phyloP scores from a whole-genome alignment of 805 yeast species.

The Starmerella gropengiesseri region DNA sequence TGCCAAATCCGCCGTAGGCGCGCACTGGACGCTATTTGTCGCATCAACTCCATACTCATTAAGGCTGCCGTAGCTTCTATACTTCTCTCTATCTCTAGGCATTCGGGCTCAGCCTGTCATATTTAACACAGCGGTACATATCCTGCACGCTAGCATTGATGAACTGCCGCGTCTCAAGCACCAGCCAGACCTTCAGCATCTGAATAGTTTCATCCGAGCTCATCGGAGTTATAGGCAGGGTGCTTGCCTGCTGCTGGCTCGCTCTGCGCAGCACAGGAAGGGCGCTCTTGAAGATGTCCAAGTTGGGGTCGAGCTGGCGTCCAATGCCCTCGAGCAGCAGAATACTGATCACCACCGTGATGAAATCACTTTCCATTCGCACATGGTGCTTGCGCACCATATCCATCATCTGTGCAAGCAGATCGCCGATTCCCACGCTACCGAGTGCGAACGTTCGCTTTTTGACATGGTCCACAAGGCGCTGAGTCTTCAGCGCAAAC shows the following conservation, averaged over 20 bases:
- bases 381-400: constrained; percentile 95
- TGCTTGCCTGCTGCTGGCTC: constrained; percentile 39
- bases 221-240: constrained; percentile 38
- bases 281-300: constrained; percentile 90
- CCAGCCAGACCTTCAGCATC: constrained; percentile 85
- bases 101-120: constrained; percentile 58
- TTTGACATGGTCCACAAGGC: constrained; percentile 68
- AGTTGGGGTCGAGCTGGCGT: constrained; percentile 80
- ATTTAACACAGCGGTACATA: constrained; percentile 44
- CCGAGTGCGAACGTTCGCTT: constrained; percentile 87
- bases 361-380: constrained; percentile 93
- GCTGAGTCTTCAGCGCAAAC: constrained; percentile 79
- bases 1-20: no score
- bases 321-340: constrained; percentile 89
- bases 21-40: no score
- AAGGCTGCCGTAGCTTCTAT: no score
- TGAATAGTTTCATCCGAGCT: constrained; percentile 44
- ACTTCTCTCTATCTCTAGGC: constrained; percentile 32
- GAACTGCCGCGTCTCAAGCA: constrained; percentile 78
- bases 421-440: constrained; percentile 80
- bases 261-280: constrained; percentile 75
- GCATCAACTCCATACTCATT: no score
- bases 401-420: constrained; percentile 70
- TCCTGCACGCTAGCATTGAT: constrained; percentile 73
- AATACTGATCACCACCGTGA: constrained; percentile 90